These are phyloP conservation scores for Cryptococcus amylolentus DNA, from an alignment of 1,284 basidiomycete species.

Conservation along the genomic window DNA sequence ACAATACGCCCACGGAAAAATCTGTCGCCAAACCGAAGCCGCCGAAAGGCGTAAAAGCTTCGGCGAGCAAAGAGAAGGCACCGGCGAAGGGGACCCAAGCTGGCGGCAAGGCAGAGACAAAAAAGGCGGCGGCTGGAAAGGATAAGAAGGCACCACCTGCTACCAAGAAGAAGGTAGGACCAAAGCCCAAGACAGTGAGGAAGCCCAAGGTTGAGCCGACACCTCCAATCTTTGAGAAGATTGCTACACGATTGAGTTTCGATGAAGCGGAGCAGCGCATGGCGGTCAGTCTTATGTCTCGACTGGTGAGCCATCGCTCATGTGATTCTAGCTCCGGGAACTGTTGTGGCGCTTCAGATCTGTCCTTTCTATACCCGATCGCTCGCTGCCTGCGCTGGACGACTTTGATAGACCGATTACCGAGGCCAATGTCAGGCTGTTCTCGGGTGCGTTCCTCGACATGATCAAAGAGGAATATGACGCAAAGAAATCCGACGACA, in stretches of 20 bases:
- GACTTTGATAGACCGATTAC: conserved; percentile 43
- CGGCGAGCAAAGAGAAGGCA: background rate
- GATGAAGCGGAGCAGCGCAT: conserved; percentile 38
- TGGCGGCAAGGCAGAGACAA: background rate
- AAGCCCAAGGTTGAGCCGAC: conserved; percentile 13
- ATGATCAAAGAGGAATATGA: conserved; percentile 26
- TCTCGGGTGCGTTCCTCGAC: conserved; percentile 38
- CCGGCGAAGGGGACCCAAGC: background rate
- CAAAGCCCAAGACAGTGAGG: conserved; percentile 6
- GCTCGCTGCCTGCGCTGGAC: conserved; percentile 34
- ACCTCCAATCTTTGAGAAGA: conserved; percentile 27
- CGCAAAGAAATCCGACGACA: conserved; percentile 11
- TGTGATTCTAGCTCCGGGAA: conserved; percentile 31
- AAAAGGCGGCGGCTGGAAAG: background rate
- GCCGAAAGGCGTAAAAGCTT: background rate
- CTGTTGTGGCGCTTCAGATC: conserved; percentile 35
- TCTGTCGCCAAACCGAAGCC: background rate
- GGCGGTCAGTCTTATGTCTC: conserved; percentile 20
- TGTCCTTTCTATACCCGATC: conserved; percentile 32
- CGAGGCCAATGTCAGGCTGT: conserved; percentile 35
- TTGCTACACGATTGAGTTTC: conserved; percentile 26
- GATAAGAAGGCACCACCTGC: background rate
- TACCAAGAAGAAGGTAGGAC: background rate
- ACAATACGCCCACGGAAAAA: background rate
- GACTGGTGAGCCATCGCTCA: background rate